Evolutionary conservation across 176 grass and related monocot genomes (phyloP).

Genomic region (Hsuehochloa calcarea): DNA sequence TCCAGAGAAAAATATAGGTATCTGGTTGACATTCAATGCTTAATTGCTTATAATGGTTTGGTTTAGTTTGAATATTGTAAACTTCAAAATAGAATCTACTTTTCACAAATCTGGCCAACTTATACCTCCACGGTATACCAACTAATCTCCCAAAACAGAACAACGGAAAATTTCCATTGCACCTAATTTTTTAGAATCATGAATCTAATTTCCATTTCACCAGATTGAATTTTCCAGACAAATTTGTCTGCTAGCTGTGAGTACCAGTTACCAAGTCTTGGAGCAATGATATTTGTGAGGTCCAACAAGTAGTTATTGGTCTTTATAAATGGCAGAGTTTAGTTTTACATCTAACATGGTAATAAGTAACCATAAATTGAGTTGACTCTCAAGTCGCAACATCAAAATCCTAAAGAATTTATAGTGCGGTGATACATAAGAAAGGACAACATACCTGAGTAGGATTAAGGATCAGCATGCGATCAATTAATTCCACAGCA

Average conservation of each 20-base stretch:
- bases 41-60: not conserved
- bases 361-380: not conserved
- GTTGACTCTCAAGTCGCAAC: not conserved
- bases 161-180: not conserved
- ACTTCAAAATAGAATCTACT: not conserved
- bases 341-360: constrained; percentile 5
- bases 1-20: not conserved
- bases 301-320: not conserved
- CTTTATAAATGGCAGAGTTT: not conserved
- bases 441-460: constrained; percentile 51
- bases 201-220: not conserved
- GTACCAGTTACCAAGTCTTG: not conserved
- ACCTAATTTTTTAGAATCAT: not conserved
- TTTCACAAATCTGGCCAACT: not conserved
- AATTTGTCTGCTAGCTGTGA: not conserved
- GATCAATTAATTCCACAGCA: constrained; percentile 68
- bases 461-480: constrained; percentile 68
- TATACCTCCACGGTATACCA: not conserved
- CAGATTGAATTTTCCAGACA: not conserved
- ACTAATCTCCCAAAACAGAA: not conserved
- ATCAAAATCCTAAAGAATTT: constrained; percentile 2
- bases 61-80: not conserved
- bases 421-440: not conserved
- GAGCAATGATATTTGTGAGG: constrained; percentile 4
- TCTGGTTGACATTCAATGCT: not conserved